phyloP scores from a whole-genome alignment of 169 alveolate species.

The Plasmodium inui region DNA sequence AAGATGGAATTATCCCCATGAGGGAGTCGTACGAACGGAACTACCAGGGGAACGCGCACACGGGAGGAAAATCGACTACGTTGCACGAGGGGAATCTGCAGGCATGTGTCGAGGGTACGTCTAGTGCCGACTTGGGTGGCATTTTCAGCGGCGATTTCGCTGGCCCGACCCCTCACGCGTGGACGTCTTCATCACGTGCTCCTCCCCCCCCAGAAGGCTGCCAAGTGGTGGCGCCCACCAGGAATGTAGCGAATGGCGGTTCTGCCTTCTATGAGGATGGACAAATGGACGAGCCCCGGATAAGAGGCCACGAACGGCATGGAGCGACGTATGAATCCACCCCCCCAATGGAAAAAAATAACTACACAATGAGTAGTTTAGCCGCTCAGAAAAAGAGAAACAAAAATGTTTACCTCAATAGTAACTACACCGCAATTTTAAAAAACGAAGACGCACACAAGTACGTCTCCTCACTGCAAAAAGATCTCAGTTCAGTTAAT shows the following conservation, averaged over 20 bases:
- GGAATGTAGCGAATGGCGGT: background rate
- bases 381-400: background rate
- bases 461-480: conserved; percentile 27
- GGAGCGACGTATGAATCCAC: background rate
- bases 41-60: background rate
- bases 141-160: background rate
- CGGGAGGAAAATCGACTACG: background rate
- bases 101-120: too few species aligned
- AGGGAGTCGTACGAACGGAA: background rate
- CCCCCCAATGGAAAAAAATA: background rate
- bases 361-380: background rate
- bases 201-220: background rate
- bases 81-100: background rate
- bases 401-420: conserved; percentile 45
- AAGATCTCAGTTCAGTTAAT: conserved; percentile 15
- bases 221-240: background rate
- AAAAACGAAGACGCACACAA: conserved; percentile 35
- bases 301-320: background rate
- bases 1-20: background rate
- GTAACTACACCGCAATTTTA: conserved; percentile 33
- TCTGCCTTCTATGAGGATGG: background rate
- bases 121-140: background rate
- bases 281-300: background rate
- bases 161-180: background rate
- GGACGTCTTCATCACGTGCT: background rate